These are phyloP conservation scores for Sutorius australiensis DNA, from an alignment of 768 basidiomycete species.

Conservation along the genomic window DNA sequence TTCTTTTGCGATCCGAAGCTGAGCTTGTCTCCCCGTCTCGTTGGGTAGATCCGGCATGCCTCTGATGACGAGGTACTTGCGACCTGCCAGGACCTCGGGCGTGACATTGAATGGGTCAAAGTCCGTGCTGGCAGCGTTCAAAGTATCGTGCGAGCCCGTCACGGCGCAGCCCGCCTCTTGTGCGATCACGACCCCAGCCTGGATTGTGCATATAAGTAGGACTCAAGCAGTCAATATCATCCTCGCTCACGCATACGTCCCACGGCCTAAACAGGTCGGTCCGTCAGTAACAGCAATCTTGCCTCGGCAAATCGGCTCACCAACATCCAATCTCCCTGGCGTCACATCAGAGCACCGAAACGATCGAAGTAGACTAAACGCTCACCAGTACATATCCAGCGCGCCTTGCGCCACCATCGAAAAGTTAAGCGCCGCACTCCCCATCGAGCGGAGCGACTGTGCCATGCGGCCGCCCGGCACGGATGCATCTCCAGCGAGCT, in stretches of 20 bases:
- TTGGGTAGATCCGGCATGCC: slow-evolving; percentile 57
- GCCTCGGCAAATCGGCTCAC: slow-evolving; percentile 31
- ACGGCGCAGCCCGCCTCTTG: slow-evolving; percentile 84
- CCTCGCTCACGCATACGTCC: slow-evolving; percentile 70
- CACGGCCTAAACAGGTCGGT: slow-evolving; percentile 48
- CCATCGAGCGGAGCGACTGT: slow-evolving; percentile 78
- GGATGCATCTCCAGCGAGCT: slow-evolving; percentile 68
- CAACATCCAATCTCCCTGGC: slow-evolving; percentile 77
- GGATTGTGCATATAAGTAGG: neutral
- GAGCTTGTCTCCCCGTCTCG: slow-evolving; percentile 68
- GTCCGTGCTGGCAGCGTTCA: slow-evolving; percentile 32
- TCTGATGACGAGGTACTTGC: slow-evolving; percentile 78
- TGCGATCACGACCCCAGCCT: slow-evolving; percentile 88
- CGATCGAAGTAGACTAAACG: neutral
- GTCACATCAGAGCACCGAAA: slow-evolving; percentile 3
- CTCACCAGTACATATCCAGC: slow-evolving; percentile 83
- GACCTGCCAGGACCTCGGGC: slow-evolving; percentile 66
- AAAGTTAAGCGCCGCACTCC: slow-evolving; percentile 82
- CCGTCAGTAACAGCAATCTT: neutral
- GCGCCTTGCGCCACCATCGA: slow-evolving; percentile 85
- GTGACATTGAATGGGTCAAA: slow-evolving; percentile 57
- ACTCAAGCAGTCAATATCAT: neutral
- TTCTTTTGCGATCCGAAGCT: slow-evolving; percentile 77
- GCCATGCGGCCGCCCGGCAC: slow-evolving; percentile 77
- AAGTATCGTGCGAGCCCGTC: slow-evolving; percentile 59